These are phyloP conservation scores for Ceratocystis alfenasii DNA, from an alignment of 2,329 filamentous ascomycete genomes.

Conservation along the genomic window DNA sequence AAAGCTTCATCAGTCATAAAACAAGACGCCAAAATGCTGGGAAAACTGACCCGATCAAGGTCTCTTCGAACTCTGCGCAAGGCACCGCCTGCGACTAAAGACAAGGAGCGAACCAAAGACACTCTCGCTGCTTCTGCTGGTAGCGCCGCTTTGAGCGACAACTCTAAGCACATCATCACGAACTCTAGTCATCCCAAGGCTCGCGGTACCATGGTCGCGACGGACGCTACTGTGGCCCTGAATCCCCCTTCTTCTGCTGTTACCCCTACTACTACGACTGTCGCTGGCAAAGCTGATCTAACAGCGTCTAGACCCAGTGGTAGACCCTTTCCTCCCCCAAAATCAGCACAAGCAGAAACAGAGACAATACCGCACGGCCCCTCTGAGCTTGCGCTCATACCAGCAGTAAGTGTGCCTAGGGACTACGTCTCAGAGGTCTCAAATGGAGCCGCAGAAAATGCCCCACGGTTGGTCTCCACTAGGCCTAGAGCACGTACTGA, in stretches of 20 bases:
- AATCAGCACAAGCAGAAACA: conserved; percentile 17
- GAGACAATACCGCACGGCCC: conserved; percentile 21
- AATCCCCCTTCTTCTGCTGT: not conserved
- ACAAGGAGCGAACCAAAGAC: not conserved
- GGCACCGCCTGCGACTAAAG: conserved; percentile 2
- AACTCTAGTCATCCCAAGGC: not conserved
- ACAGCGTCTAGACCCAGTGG: not conserved
- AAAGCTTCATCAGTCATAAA: not conserved
- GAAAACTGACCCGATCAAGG: conserved; percentile 20
- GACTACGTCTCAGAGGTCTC: not conserved
- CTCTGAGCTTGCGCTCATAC: conserved; percentile 7
- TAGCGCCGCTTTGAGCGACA: not conserved
- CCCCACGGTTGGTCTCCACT: not conserved
- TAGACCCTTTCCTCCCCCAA: not conserved
- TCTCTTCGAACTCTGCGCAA: conserved; percentile 20
- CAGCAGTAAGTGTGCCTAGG: not conserved
- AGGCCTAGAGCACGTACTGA: conserved; percentile 6
- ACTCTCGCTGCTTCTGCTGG: no score
- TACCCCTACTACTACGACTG: not conserved
- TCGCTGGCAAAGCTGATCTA: not conserved
- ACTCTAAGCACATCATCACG: not conserved
- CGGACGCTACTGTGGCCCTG: not conserved
- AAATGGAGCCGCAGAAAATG: not conserved
- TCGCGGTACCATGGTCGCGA: not conserved
- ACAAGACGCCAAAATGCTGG: conserved; percentile 13